Evolutionary conservation across 73 alveolate genomes (phyloP).

Genomic region (Loxodes magnus): DNA sequence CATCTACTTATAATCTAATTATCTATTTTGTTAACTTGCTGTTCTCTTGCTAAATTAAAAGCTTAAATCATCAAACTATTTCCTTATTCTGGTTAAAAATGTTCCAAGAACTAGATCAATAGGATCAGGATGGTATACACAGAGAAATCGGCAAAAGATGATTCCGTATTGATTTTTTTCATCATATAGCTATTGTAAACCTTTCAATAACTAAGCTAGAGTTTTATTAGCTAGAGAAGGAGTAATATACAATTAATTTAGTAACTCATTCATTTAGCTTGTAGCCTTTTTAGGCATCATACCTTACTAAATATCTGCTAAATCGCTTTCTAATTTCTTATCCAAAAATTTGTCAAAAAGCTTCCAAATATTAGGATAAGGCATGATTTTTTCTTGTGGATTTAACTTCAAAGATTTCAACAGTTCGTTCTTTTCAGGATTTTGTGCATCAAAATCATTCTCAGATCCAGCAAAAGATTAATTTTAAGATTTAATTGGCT

Average conservation of each 20-base stretch:
- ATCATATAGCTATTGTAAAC: neutral
- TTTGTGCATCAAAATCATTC: too few species aligned
- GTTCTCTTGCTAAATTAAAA: neutral
- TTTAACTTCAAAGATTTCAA: too few species aligned
- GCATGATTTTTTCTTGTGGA: constrained; percentile 4
- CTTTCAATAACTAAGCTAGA: neutral
- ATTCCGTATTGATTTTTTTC: constrained; percentile 4
- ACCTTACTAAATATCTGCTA: neutral
- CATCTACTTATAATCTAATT: too few species aligned
- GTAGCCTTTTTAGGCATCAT: neutral
- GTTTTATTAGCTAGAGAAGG: neutral
- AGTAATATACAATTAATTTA: neutral
- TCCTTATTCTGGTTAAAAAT: neutral
- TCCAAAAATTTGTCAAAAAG: constrained; percentile 10
- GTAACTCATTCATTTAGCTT: neutral
- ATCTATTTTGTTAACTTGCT: too few species aligned
- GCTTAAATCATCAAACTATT: neutral
- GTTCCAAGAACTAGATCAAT: neutral
- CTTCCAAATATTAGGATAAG: constrained; percentile 1
- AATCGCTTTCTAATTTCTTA: constrained; percentile 11
- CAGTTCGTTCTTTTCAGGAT: too few species aligned
- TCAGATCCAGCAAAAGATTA: too few species aligned
- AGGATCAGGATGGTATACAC: constrained; percentile 14
- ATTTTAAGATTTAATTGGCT: too few species aligned
- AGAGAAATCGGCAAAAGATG: neutral